phyloP scores from a whole-genome alignment of 2,329 filamentous ascomycete species.

The Chalaropsis thielavioides region DNA sequence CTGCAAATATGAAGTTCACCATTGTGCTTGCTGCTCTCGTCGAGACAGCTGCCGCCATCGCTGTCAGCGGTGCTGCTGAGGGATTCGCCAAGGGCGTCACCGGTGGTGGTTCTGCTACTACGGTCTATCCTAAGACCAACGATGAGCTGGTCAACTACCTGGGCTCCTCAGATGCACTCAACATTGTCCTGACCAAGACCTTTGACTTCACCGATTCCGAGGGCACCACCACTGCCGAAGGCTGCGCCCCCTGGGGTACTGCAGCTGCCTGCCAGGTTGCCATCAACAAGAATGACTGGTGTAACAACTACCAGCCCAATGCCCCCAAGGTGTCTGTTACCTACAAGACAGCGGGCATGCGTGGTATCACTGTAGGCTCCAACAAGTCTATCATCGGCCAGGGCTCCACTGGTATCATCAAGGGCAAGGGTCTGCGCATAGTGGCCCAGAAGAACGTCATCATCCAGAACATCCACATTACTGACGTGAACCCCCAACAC shows the following conservation, averaged over 20 bases:
- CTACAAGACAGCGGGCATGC: conserved; percentile 37
- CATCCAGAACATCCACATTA: conserved; percentile 44
- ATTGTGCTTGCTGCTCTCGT: conserved; percentile 21
- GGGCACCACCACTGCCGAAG: conserved; percentile 36
- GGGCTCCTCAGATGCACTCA: conserved; percentile 36
- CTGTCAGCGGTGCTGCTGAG: conserved; percentile 27
- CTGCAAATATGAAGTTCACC: conserved; percentile 19
- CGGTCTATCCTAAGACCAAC: conserved; percentile 39
- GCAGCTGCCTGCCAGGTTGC: conserved; percentile 39
- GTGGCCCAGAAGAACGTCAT: conserved; percentile 36
- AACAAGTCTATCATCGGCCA: conserved; percentile 45
- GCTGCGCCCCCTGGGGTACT: conserved; percentile 45
- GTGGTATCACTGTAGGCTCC: conserved; percentile 37
- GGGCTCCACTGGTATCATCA: conserved; percentile 39
- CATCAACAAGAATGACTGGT: conserved; percentile 46
- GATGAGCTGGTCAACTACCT: conserved; percentile 46
- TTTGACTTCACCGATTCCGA: conserved; percentile 43
- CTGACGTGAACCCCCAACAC: conserved; percentile 41
- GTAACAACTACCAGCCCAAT: conserved; percentile 40
- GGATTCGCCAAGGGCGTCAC: conserved; percentile 39
- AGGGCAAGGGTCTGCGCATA: conserved; percentile 41
- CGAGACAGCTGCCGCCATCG: conserved; percentile 20
- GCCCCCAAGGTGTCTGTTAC: conserved; percentile 33
- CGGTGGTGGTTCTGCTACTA: conserved; percentile 40
- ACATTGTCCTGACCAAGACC: conserved; percentile 43